phyloP scores from a whole-genome alignment of 1,139 yeast species.

The Maudiozyma humilis region DNA sequence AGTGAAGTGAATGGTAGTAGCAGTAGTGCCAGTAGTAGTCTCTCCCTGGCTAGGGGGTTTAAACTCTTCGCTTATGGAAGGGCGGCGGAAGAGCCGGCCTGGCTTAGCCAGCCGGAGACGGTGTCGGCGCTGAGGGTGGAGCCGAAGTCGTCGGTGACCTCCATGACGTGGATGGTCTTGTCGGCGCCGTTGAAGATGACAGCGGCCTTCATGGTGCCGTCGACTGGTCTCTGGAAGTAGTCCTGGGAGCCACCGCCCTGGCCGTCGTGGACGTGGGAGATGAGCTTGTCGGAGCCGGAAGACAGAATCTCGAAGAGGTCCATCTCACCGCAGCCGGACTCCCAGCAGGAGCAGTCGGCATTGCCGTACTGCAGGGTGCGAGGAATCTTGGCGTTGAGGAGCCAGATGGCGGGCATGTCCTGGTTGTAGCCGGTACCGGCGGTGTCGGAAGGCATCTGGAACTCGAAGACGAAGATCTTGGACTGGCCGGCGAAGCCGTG shows the following conservation, averaged over 20 bases:
- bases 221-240: conserved; percentile 77
- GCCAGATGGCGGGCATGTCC: conserved; percentile 97
- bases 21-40: too few relatives aligned
- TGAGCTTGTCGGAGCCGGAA: conserved; percentile 64
- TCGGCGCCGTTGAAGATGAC: conserved; percentile 59
- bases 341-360: conserved; percentile 84
- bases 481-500: conserved; percentile 77
- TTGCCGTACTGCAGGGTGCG: conserved; percentile 86
- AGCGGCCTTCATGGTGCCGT: conserved; percentile 78
- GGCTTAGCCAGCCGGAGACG: conserved; percentile 47
- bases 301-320: conserved; percentile 80
- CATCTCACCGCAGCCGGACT: conserved; percentile 92
- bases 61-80: too few relatives aligned
- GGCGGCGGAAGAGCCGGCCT: conserved; percentile 44
- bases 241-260: conserved; percentile 91
- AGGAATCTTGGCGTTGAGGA: conserved; percentile 88
- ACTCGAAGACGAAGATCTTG: conserved; percentile 85
- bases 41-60: too few relatives aligned
- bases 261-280: conserved; percentile 78
- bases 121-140: conserved; percentile 45
- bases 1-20: neutral
- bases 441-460: conserved; percentile 75
- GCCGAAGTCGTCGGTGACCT: conserved; percentile 51
- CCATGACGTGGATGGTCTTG: conserved; percentile 47
- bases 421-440: conserved; percentile 40